Evolutionary conservation across 208 protist genomes (phyloP), one percentile per base, ranked within the genome.

Genomic region (Trichomonas vaginalis): DNA sequence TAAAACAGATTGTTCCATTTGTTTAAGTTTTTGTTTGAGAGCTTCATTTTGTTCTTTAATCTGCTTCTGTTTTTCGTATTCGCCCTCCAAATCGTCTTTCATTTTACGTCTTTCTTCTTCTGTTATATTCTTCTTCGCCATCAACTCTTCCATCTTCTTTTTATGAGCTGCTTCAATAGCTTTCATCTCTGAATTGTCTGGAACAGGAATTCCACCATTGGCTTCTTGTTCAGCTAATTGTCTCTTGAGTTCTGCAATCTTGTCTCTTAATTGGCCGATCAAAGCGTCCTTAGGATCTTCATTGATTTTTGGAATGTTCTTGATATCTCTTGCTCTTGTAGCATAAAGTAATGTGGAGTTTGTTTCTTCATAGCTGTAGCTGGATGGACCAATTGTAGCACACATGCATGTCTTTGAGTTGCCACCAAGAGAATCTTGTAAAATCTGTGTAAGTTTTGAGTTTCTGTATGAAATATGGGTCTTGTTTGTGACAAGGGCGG

Each of bases 251-350:
- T 32, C 92, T 39, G 96, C 95, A n/a, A 97, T 97, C 87, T 96
- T 51, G 56, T 95, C 96, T 95, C 98, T 97, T 88, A 97, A 97
- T 96, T 98, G 96, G 0, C 97, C 95, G 49, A 98, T 70, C 45
- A 98, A 96, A 6, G 97, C 97, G 96, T 98, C 98, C 95, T 98
- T 98, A 1, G 97, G 97, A 96, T 98, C 97, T 95, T 98, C 97
- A 95, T 98, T 98, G 96, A 98, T 97, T 82, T 96, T 97, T 17
- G 98, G 97, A 96, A 97, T 98, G 96, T 98, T 98, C 95, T 98
- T 97, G 95, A 98, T 98, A 96, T 97, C 96, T 96, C 98, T 98
- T 35, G 97, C 97, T 40, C 97, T 80, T 82, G 97, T 97, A 1
- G 97, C 98, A 95, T 97, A 98, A 15, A 96, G 49, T 48, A 97